Percentiles rank a stretch among this genome's conserved stretches.
phyloP scores from a whole-genome alignment of 2,329 filamentous ascomycete species.

The Tolypocladium sp. region DNA sequence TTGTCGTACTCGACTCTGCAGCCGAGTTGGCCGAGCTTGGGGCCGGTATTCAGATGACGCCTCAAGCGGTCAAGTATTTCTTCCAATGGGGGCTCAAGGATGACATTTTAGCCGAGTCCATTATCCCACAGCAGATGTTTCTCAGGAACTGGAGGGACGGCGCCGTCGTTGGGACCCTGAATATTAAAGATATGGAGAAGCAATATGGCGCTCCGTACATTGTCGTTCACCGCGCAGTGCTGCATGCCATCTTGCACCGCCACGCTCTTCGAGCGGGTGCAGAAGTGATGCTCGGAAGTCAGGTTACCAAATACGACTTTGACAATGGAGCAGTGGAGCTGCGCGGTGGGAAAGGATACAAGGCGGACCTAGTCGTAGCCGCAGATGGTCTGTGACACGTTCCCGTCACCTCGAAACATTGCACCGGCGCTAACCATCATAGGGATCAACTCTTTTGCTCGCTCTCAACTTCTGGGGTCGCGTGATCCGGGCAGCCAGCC shows the following conservation, averaged over 20 bases:
- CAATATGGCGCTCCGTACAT: constrained; percentile 21
- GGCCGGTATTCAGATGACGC: constrained; percentile 21
- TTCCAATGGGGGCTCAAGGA: constrained; percentile 18
- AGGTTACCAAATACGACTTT: constrained; percentile 14
- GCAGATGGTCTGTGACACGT: constrained; percentile 21
- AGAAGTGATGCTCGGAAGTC: constrained; percentile 11
- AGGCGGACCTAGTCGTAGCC: constrained; percentile 22
- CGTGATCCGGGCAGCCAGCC: constrained; percentile 6
- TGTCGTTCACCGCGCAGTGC: constrained; percentile 24
- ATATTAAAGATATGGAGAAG: constrained; percentile 11
- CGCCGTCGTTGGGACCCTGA: constrained; percentile 9
- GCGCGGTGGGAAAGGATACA: constrained; percentile 10
- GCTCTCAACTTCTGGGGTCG: constrained; percentile 8
- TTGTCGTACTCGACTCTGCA: constrained; percentile 36
- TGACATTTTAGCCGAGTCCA: constrained; percentile 8
- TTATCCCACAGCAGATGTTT: constrained; percentile 9
- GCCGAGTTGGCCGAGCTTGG: constrained; percentile 31
- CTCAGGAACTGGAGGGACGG: constrained; percentile 17
- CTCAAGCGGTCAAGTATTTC: constrained; percentile 20
- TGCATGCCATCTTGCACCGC: constrained; percentile 20
- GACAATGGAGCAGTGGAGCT: constrained; percentile 10
- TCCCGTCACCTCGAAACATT: too few species aligned
- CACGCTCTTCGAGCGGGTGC: constrained; percentile 16
- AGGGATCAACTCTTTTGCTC: constrained; percentile 18
- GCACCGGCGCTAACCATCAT: neutral